phyloP scores from a whole-genome alignment of 495 filamentous ascomycete genomes.

The Umbilicaria muhlenbergii region DNA sequence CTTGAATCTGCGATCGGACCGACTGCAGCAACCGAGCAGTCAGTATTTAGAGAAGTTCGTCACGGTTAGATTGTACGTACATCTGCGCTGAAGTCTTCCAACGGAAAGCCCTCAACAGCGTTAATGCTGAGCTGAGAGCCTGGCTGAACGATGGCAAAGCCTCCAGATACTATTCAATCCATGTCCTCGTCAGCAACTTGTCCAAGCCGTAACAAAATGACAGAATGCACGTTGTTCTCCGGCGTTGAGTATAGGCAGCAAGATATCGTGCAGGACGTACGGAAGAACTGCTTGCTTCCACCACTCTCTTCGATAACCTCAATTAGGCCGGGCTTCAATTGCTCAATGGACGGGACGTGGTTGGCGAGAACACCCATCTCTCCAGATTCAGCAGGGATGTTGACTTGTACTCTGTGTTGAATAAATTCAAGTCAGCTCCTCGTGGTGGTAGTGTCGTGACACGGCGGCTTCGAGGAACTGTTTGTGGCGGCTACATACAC shows the following conservation, averaged over 20 bases:
- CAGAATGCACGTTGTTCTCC: too few relatives aligned
- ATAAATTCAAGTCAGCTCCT: not conserved
- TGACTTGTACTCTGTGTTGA: conserved; percentile 75
- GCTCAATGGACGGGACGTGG: conserved; percentile 98
- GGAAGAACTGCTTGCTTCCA: conserved; percentile 95
- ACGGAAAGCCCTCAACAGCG: conserved; percentile 81
- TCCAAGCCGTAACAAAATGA: too few relatives aligned
- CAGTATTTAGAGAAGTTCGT: not conserved
- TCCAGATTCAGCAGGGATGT: conserved; percentile 92
- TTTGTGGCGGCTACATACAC: conserved; percentile 38
- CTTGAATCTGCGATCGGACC: conserved; percentile 63
- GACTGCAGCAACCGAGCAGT: conserved; percentile 19
- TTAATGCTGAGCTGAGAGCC: conserved; percentile 93
- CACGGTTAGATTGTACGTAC: conserved; percentile 20
- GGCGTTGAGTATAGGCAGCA: not conserved
- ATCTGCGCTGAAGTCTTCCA: conserved; percentile 92
- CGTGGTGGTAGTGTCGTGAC: not conserved
- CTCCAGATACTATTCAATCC: conserved; percentile 61
- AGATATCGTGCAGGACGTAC: conserved; percentile 38
- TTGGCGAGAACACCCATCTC: conserved; percentile 99
- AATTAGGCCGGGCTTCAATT: conserved; percentile 89
- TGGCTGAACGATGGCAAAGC: conserved; percentile 93
- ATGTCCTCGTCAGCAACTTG: too few relatives aligned
- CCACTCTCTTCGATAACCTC: conserved; percentile 89
- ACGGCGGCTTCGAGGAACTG: not conserved